Evolutionary conservation across 331 rosid genomes (phyloP).

Genomic region (Malus hybrid): DNA sequence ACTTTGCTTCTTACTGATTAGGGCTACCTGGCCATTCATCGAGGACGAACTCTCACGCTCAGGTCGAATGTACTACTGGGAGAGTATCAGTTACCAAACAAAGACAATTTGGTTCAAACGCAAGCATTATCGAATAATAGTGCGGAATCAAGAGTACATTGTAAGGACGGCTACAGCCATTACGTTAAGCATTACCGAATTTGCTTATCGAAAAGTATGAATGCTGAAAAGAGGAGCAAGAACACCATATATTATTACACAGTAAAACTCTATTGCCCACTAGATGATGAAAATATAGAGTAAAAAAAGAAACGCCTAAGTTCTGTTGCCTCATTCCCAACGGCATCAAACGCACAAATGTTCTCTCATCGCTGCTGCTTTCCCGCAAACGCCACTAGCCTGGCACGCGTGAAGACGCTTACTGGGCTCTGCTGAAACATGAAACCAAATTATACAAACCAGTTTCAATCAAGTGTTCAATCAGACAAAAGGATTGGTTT

Average conservation of each 20-base stretch:
- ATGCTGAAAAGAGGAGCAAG: not conserved
- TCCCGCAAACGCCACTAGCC: not conserved
- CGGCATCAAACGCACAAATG: not conserved
- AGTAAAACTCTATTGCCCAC: not conserved
- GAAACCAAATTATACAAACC: not conserved
- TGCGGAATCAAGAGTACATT: too few species aligned
- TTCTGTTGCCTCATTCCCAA: constrained; percentile 1
- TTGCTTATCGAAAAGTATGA: too few species aligned
- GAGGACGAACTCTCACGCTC: too few species aligned
- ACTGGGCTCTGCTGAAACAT: not conserved
- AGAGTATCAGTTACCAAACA: too few species aligned
- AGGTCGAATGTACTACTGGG: too few species aligned
- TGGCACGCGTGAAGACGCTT: not conserved
- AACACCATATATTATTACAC: not conserved
- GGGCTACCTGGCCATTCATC: too few species aligned
- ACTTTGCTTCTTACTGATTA: too few species aligned
- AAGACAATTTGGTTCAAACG: too few species aligned
- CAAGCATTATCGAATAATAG: too few species aligned
- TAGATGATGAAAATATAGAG: not conserved
- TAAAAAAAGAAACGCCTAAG: not conserved
- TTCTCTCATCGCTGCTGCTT: not conserved
- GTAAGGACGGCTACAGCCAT: too few species aligned
- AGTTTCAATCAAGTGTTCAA: not conserved
- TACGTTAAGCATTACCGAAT: too few species aligned
- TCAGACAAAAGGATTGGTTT: not conserved